These are phyloP conservation scores for Aureobasidium uvarum DNA, from an alignment of 2,329 filamentous ascomycete genomes.

Conservation along the genomic window DNA sequence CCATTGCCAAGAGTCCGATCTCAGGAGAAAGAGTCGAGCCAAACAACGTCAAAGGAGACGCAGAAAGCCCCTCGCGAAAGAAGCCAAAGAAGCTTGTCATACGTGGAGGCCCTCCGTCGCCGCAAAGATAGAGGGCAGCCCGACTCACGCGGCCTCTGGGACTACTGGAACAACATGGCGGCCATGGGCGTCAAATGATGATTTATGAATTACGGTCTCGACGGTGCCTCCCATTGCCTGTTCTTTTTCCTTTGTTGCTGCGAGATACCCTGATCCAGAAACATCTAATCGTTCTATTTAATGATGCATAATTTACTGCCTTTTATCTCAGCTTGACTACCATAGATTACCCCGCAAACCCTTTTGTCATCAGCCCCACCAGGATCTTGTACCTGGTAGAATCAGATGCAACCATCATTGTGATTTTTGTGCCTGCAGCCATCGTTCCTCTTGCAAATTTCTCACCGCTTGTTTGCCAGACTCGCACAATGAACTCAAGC, in stretches of 20 bases:
- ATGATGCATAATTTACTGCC: slow-evolving; percentile 16
- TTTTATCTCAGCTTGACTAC: not conserved
- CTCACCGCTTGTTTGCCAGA: not conserved
- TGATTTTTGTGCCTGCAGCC: not conserved
- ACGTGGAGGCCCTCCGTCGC: slow-evolving; percentile 30
- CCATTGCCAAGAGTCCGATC: slow-evolving; percentile 22
- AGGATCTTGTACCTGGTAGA: not conserved
- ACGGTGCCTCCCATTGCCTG: not conserved
- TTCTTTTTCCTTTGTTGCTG: not conserved
- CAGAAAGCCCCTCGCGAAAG: slow-evolving; percentile 20
- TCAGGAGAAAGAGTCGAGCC: slow-evolving; percentile 23
- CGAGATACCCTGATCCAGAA: slow-evolving; percentile 14
- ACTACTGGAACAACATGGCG: slow-evolving; percentile 27
- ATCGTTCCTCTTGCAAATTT: not conserved
- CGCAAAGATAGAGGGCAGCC: slow-evolving; percentile 23
- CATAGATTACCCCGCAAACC: not conserved
- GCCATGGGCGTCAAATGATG: slow-evolving; percentile 15
- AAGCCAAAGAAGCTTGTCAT: slow-evolving; percentile 29
- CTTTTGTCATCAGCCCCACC: not conserved
- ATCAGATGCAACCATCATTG: slow-evolving; percentile 14
- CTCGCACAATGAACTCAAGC: too few relatives aligned
- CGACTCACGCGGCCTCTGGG: slow-evolving; percentile 25
- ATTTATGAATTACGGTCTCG: slow-evolving; percentile 10
- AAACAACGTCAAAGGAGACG: slow-evolving; percentile 9
- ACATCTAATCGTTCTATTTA: slow-evolving; percentile 9